Evolutionary conservation across 352 stramenopile genomes (phyloP).

Genomic region (Phytopythium boreale): DNA sequence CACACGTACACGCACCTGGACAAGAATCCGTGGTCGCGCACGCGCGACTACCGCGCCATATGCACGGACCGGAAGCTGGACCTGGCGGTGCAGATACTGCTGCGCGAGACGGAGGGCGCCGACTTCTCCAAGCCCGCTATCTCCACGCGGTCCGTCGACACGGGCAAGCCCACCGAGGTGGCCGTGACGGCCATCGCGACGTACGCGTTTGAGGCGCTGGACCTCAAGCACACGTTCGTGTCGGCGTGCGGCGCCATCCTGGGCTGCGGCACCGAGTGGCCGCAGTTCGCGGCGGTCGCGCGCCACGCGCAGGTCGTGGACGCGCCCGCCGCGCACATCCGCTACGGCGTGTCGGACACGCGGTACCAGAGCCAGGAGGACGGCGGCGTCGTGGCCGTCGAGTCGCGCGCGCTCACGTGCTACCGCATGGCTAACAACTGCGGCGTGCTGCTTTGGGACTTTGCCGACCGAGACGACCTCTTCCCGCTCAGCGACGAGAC

Average conservation of each 20-base stretch:
- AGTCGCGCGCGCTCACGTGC: constrained; percentile 21
- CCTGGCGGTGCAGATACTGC: constrained; percentile 34
- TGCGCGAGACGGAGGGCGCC: constrained; percentile 39
- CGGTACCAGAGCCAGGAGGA: constrained; percentile 26
- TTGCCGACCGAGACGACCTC: constrained; percentile 30
- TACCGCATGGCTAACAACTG: constrained; percentile 22
- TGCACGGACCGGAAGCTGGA: constrained; percentile 30
- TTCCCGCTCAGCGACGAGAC: constrained; percentile 18
- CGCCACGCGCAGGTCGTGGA: constrained; percentile 27
- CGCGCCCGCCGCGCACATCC: constrained; percentile 35
- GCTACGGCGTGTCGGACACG: constrained; percentile 35
- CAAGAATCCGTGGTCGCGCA: constrained; percentile 22
- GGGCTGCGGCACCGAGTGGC: constrained; percentile 40
- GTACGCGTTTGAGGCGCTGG: constrained; percentile 47
- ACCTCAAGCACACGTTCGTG: constrained; percentile 41
- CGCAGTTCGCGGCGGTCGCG: constrained; percentile 32
- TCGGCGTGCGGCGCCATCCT: constrained; percentile 38
- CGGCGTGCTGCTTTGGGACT: constrained; percentile 30
- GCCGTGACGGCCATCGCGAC: constrained; percentile 42
- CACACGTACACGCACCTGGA: constrained; percentile 55
- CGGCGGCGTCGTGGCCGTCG: constrained; percentile 22
- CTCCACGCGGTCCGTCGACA: constrained; percentile 22
- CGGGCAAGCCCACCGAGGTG: constrained; percentile 22
- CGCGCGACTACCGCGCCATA: constrained; percentile 13
- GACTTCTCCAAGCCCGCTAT: constrained; percentile 39